Conservation (phyloP, 176 grass and related monocot species). For the Dendrocalamus sinicus region DNA sequence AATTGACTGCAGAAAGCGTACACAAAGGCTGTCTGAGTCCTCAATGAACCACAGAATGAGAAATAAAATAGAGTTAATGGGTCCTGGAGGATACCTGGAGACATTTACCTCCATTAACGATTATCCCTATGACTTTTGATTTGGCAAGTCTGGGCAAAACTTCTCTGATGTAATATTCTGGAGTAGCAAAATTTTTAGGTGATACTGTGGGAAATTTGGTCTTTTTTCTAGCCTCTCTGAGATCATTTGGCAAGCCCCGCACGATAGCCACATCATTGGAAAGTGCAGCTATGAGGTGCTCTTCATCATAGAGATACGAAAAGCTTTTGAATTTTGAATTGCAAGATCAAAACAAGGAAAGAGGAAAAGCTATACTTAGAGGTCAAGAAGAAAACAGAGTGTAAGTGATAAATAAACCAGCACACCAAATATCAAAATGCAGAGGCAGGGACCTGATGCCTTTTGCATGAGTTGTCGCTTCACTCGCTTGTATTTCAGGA, state of each 20-base stretch:
- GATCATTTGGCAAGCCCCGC: slow-evolving; percentile 74
- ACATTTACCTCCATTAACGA: slow-evolving; percentile 91
- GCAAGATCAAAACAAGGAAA: too few relatives aligned
- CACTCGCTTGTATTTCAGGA: slow-evolving; percentile 96
- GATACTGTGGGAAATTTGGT: slow-evolving; percentile 93
- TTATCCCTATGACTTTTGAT: slow-evolving; percentile 90
- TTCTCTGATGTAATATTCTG: slow-evolving; percentile 75
- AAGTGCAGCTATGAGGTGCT: slow-evolving; percentile 55
- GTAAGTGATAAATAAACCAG: slow-evolving; percentile 32
- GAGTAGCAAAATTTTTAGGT: slow-evolving; percentile 64
- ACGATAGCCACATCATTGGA: slow-evolving; percentile 72
- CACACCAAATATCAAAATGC: slow-evolving; percentile 12
- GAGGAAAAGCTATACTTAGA: too few relatives aligned
- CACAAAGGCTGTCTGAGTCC: slow-evolving; percentile 33
- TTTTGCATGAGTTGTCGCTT: slow-evolving; percentile 86
- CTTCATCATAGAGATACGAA: too few relatives aligned
- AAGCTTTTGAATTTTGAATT: too few relatives aligned
- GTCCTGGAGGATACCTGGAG: slow-evolving; percentile 73
- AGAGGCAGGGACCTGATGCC: slow-evolving; percentile 72
- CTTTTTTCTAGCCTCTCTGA: slow-evolving; percentile 93
- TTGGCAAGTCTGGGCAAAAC: slow-evolving; percentile 82
- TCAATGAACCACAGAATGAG: slow-evolving; percentile 22
- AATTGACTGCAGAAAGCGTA: slow-evolving; percentile 65
- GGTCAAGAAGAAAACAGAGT: neutral
- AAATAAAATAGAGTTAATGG: slow-evolving; percentile 29